Base-by-base conservation (phyloP, 768 basidiomycete species). In the Coprinopsis cinerea region DNA sequence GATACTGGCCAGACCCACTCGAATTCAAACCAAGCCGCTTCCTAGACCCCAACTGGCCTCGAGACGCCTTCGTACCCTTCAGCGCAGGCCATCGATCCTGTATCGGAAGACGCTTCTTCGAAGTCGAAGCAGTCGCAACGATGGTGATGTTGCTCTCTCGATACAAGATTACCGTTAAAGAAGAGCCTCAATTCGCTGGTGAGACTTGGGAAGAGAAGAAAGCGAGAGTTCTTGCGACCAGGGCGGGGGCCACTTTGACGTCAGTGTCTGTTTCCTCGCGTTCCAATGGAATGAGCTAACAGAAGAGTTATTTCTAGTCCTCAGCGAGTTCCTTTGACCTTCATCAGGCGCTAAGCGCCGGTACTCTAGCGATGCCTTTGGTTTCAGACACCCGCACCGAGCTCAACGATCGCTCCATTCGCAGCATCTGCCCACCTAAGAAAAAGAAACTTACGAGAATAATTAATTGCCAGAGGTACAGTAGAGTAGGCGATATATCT, bases 1-100 rank as follows among this genome's bases (percentile, higher is more conserved):
- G 67, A 26, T 76, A 75, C 57, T 77, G 76, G 75, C 54, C 67
- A 24, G 67, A 75, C 27, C 75, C 75, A 1, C 41, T 69, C 22
- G 52, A 47, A 11, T 77, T 75, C 59, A 64, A 63, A 0, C 57
- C 57, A 2, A 50, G 51, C 11, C 45, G 57, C 11, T 58, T 58
- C 45, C 25, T 55, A 20, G 22, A 47, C 22, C 26, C 45, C 4
- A 52, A 52, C 20, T 58, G 57, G 57, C 47, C 47, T 15, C 25
- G 48, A 20, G 59, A 61, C 26, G 59, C 59, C 3, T 61, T 60
- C 37, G 6, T 58, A 13, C 49, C 59, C 1, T 61, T 61, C 45
- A 58, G 60, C 28, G 43, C 30, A 64, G 73, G 73, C 30, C 56
- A 68, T 15, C 65, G 73, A 10, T 67, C 67, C 34, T 77, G 75